Conservation (phyloP, 495 filamentous ascomycete species). For the Darksidea phi region DNA sequence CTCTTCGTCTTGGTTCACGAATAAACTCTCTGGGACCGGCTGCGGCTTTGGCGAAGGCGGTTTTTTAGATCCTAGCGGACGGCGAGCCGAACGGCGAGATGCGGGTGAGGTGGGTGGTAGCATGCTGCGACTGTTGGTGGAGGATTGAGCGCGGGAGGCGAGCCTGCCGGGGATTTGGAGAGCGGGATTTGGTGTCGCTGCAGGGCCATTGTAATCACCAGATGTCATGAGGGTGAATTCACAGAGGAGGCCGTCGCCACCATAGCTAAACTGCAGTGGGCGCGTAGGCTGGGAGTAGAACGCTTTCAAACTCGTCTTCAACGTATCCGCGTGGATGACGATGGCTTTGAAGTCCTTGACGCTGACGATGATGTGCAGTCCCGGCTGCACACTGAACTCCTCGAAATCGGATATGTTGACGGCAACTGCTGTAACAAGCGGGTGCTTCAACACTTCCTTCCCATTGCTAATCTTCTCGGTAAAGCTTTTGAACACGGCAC, state of each 20-base stretch:
- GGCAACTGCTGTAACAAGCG: slow-evolving; percentile 86
- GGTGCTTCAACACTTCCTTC: slow-evolving; percentile 88
- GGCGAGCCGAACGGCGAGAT: slow-evolving; percentile 38
- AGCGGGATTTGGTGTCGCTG: slow-evolving; percentile 34
- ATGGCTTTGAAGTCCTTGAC: slow-evolving; percentile 95
- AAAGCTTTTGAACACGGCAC: slow-evolving; percentile 84
- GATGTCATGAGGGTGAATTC: slow-evolving; percentile 95
- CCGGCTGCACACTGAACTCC: slow-evolving; percentile 71
- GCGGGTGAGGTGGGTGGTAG: slow-evolving; percentile 38
- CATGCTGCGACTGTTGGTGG: slow-evolving; percentile 26
- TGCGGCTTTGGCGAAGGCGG: slow-evolving; percentile 42
- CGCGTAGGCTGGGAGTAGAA: slow-evolving; percentile 75
- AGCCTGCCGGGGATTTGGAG: slow-evolving; percentile 26
- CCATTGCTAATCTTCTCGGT: slow-evolving; percentile 85
- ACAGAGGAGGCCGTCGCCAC: slow-evolving; percentile 67
- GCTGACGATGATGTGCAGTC: slow-evolving; percentile 82
- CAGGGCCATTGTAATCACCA: slow-evolving; percentile 62
- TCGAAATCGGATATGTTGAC: slow-evolving; percentile 86
- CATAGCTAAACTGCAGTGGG: slow-evolving; percentile 81
- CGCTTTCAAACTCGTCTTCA: slow-evolving; percentile 68
- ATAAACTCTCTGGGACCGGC: slow-evolving; percentile 72
- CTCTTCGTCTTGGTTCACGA: slow-evolving; percentile 64
- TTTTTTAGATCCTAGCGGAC: slow-evolving; percentile 22
- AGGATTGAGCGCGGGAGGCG: slow-evolving; percentile 32
- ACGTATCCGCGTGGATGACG: slow-evolving; percentile 76